Conservation (phyloP, 2,329 filamentous ascomycete species). For the Stemphylium beticola region DNA sequence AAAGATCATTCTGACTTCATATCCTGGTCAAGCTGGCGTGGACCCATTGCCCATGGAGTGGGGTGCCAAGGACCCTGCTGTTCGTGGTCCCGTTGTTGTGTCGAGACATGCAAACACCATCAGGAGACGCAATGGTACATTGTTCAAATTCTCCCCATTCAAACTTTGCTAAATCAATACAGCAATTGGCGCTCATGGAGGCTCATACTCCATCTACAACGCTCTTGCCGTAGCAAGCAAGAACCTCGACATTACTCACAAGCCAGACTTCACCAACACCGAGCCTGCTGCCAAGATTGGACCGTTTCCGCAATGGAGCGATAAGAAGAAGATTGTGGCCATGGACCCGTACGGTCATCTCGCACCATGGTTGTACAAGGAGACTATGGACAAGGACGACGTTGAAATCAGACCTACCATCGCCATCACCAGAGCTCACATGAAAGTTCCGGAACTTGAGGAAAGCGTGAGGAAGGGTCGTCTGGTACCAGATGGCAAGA, state of each 20-base stretch:
- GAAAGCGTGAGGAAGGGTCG: conserved; percentile 82
- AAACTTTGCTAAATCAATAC: conserved; percentile 17
- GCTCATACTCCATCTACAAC: conserved; percentile 95
- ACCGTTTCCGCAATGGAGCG: conserved; percentile 87
- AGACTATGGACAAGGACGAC: conserved; percentile 77
- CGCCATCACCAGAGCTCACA: conserved; percentile 89
- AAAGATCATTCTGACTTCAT: conserved; percentile 77
- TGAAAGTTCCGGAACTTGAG: conserved; percentile 95
- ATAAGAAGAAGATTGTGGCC: conserved; percentile 92
- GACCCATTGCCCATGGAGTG: conserved; percentile 88
- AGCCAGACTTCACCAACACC: conserved; percentile 79
- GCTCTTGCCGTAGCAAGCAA: conserved; percentile 91
- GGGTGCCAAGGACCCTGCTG: conserved; percentile 76
- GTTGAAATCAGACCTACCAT: conserved; percentile 90
- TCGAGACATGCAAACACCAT: conserved; percentile 78
- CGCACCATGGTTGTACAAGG: conserved; percentile 80
- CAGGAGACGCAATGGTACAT: conserved; percentile 76
- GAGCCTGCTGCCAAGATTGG: conserved; percentile 90
- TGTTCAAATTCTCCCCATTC: neutral
- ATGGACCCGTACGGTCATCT: conserved; percentile 96
- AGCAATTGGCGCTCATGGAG: conserved; percentile 76
- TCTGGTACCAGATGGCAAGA: conserved; percentile 81
- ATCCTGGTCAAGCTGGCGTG: conserved; percentile 92
- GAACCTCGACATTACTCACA: conserved; percentile 83
- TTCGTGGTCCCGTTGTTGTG: conserved; percentile 87